Evolutionary conservation across 2,329 filamentous ascomycete species (phyloP).

Genomic region (Aaosphaeria arxii): DNA sequence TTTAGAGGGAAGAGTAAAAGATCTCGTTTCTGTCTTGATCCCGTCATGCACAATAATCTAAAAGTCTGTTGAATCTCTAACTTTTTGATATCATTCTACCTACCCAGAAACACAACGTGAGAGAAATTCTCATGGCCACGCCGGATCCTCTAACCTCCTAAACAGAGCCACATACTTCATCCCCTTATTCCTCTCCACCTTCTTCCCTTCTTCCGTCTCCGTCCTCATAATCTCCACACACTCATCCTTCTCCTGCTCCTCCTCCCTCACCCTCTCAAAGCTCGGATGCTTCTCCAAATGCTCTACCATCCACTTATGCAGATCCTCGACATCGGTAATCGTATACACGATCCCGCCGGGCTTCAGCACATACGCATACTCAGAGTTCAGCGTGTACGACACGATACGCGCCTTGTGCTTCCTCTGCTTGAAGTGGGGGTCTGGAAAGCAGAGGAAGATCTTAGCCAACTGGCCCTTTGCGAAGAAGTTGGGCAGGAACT

Average conservation of each 20-base stretch:
- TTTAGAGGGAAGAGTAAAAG: too few species aligned
- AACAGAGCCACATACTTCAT: constrained; percentile 91
- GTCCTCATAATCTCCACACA: constrained; percentile 72
- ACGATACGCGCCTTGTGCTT: constrained; percentile 98
- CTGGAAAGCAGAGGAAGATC: constrained; percentile 97
- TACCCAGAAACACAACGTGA: too few species aligned
- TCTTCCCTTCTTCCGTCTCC: constrained; percentile 96
- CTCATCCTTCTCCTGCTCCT: constrained; percentile 65
- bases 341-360: constrained; percentile 90
- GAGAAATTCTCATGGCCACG: constrained; percentile 54
- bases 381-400: constrained; percentile 79
- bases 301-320: constrained; percentile 89
- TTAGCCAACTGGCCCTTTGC: constrained; percentile 74
- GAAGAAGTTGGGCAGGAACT: constrained; percentile 99
- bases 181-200: constrained; percentile 86
- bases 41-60: too few species aligned
- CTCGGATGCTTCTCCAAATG: constrained; percentile 76
- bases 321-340: constrained; percentile 93
- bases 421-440: constrained; percentile 94
- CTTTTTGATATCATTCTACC: too few species aligned
- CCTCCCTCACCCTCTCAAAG: constrained; percentile 71
- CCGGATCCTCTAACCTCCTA: constrained; percentile 73
- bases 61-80: too few species aligned
- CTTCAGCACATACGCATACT: constrained; percentile 84
- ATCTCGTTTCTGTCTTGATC: too few species aligned